phyloP scores from a whole-genome alignment of 768 basidiomycete genomes.

The Trametes meyenii region DNA sequence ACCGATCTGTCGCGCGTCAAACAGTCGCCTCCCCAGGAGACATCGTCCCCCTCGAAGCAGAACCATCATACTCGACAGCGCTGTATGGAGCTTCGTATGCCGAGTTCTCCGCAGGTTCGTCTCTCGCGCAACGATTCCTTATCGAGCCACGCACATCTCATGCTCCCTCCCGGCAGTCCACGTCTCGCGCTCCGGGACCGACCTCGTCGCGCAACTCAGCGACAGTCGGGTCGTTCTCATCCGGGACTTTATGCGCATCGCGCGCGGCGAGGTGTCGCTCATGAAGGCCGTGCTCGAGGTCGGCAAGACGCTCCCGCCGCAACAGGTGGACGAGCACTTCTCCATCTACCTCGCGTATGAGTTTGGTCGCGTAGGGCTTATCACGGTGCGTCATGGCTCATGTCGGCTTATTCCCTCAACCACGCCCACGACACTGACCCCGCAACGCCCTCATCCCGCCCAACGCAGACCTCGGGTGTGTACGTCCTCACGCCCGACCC shows the following conservation, averaged over 20 bases:
- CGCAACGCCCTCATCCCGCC: not conserved
- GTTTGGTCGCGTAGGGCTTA: conserved; percentile 29
- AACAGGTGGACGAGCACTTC: conserved; percentile 10
- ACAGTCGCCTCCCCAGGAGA: not conserved
- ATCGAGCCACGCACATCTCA: not conserved
- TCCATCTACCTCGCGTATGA: conserved; percentile 36
- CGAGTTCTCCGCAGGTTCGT: conserved; percentile 18
- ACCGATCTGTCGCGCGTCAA: not conserved
- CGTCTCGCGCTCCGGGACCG: conserved; percentile 40
- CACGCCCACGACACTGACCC: not conserved
- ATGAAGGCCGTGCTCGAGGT: conserved; percentile 25
- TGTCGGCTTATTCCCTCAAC: not conserved
- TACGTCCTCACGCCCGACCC: conserved; percentile 32
- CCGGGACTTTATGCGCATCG: conserved; percentile 38
- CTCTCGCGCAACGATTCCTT: no score
- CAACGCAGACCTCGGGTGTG: conserved; percentile 29
- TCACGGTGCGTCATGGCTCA: conserved; percentile 27
- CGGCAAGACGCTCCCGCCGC: conserved; percentile 17
- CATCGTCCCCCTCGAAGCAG: conserved; percentile 3
- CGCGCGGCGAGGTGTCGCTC: conserved; percentile 26
- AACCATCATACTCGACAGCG: conserved; percentile 5
- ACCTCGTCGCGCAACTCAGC: conserved; percentile 35
- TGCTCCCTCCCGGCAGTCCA: conserved; percentile 33
- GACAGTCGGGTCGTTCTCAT: conserved; percentile 34
- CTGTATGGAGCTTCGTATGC: conserved; percentile 20